These are phyloP conservation scores for Pestalotiopsis fici DNA, from an alignment of 2,329 filamentous ascomycete species.

Conservation along the genomic window DNA sequence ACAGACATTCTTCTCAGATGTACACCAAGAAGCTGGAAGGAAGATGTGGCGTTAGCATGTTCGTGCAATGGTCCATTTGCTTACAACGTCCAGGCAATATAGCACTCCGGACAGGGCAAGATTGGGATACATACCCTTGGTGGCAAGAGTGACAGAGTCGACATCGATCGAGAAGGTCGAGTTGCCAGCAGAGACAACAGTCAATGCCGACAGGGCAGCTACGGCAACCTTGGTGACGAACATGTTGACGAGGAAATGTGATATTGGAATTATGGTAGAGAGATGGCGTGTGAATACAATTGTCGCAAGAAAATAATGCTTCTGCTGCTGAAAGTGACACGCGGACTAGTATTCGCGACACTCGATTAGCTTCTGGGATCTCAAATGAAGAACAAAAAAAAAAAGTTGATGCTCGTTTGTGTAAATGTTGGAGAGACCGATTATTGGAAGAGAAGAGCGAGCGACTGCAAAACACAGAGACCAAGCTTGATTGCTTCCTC, in stretches of 20 bases:
- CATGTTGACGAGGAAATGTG: constrained; percentile 17
- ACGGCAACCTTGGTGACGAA: constrained; percentile 33
- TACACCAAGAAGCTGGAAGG: constrained; percentile 1
- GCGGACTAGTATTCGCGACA: neutral
- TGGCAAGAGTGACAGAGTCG: constrained; percentile 28
- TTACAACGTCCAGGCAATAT: neutral
- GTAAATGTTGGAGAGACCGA: neutral
- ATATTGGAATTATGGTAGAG: constrained; percentile 10
- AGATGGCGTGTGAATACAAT: neutral
- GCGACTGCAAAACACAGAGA: neutral
- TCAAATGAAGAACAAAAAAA: too few relatives aligned
- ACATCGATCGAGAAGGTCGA: constrained; percentile 50
- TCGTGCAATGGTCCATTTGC: neutral
- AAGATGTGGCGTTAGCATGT: neutral
- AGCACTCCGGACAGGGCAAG: neutral
- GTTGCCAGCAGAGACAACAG: constrained; percentile 40
- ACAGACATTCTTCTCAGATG: constrained; percentile 5
- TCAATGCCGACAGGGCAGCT: constrained; percentile 45
- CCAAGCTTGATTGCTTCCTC: neutral
- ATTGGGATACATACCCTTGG: constrained; percentile 38
- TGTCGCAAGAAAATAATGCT: neutral
- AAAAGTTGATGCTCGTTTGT: neutral
- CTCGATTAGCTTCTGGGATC: neutral
- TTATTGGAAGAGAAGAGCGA: neutral
- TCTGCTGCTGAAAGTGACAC: neutral